Percentiles rank a stretch among this genome's conserved stretches.
phyloP scores from a whole-genome alignment of 169 alveolate genomes.

The Eimeria tenella region DNA sequence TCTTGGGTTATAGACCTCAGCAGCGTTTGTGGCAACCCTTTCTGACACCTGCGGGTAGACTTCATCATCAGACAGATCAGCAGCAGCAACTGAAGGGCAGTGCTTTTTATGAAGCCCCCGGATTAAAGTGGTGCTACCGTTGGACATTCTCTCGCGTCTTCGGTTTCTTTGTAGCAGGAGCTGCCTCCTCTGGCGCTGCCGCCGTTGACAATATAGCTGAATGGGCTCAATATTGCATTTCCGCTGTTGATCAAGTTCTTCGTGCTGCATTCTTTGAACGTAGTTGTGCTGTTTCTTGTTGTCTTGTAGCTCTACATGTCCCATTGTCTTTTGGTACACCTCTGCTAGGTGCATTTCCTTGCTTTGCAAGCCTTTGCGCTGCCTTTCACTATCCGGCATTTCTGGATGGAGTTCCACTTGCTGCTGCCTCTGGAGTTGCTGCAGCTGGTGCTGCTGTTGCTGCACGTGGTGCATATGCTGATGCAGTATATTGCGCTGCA shows the following conservation, averaged over 20 bases:
- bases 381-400: neutral
- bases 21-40: neutral
- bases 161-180: conserved; percentile 25
- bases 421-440: conserved; percentile 8
- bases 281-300: neutral
- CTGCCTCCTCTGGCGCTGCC: conserved; percentile 22
- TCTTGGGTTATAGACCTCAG: neutral
- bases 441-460: conserved; percentile 35
- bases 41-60: neutral
- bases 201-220: conserved; percentile 24
- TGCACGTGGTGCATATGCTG: conserved; percentile 21
- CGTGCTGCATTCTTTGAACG: neutral
- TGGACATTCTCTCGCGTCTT: neutral
- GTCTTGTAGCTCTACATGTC: neutral
- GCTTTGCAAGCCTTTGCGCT: neutral
- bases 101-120: neutral
- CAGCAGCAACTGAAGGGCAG: neutral
- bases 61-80: neutral
- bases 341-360: neutral
- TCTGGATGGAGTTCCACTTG: neutral
- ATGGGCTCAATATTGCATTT: neutral
- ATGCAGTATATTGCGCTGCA: neutral
- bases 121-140: neutral
- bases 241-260: neutral
- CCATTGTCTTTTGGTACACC: neutral